Percentiles rank a stretch among this genome's conserved stretches.
These are phyloP conservation scores for Teratosphaeriaceae sp. DNA, from an alignment of 2,329 filamentous ascomycete species.

Conservation along the genomic window DNA sequence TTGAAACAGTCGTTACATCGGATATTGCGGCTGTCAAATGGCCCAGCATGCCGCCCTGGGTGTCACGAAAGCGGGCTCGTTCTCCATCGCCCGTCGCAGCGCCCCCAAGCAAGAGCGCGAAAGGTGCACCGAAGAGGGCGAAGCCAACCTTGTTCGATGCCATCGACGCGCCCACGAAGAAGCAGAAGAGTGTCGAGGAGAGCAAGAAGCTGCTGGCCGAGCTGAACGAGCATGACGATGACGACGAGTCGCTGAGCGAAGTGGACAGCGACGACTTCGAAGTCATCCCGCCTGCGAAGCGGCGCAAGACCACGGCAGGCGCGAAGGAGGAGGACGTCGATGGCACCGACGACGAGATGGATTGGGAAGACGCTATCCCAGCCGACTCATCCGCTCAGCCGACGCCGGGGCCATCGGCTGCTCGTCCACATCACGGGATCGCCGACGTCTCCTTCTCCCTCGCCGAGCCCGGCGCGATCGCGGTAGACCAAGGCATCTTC, in stretches of 20 bases:
- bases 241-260: conserved; percentile 34
- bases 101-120: conserved; percentile 29
- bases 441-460: conserved; percentile 29
- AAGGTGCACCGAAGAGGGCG: conserved; percentile 17
- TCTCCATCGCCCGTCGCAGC: conserved; percentile 38
- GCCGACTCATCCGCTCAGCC: conserved; percentile 21
- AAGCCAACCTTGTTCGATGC: conserved; percentile 40
- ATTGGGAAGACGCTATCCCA: conserved; percentile 52
- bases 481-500: conserved; percentile 35
- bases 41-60: conserved; percentile 56
- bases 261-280: conserved; percentile 45
- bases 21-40: neutral
- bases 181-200: conserved; percentile 18
- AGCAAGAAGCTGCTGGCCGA: conserved; percentile 30
- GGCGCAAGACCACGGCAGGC: conserved; percentile 46
- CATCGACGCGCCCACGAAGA: conserved; percentile 33
- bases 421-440: conserved; percentile 22
- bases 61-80: conserved; percentile 60
- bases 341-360: conserved; percentile 42
- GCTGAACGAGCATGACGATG: conserved; percentile 33
- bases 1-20: neutral
- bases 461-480: conserved; percentile 34
- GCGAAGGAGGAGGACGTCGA: conserved; percentile 52
- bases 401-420: conserved; percentile 4
- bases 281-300: conserved; percentile 38